A percentile compares a stretch with the other conserved stretches of the same genome.
These are phyloP conservation scores for Gloeostereum incarnatum DNA, from an alignment of 768 basidiomycete species.

Conservation along the genomic window DNA sequence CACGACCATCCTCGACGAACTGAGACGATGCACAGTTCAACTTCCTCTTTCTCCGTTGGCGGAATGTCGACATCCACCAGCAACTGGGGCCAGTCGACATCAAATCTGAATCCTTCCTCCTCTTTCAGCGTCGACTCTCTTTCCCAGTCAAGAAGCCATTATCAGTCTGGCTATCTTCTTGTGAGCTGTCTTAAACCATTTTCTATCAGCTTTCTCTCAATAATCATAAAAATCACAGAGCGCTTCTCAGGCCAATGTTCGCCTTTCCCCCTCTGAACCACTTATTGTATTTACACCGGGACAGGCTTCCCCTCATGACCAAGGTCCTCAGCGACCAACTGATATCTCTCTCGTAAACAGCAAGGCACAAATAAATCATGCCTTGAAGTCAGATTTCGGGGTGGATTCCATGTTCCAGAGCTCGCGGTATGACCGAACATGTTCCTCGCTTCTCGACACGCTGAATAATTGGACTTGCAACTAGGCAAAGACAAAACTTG, in stretches of 20 bases:
- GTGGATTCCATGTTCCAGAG: conserved; percentile 83
- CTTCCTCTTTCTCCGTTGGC: conserved; percentile 55
- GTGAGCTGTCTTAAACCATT: conserved; percentile 25
- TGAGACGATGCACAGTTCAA: too few relatives aligned
- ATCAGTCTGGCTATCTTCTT: conserved; percentile 77
- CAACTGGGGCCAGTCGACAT: conserved; percentile 37
- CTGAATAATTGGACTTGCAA: conserved; percentile 9
- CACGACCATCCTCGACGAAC: too few relatives aligned
- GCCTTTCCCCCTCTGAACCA: conserved; percentile 4
- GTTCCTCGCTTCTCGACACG: not conserved
- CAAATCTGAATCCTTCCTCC: conserved; percentile 31
- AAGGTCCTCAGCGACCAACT: conserved; percentile 54
- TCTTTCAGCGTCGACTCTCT: conserved; percentile 58
- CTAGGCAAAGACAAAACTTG: conserved; percentile 50
- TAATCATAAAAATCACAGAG: conserved; percentile 29
- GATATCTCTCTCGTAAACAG: conserved; percentile 71
- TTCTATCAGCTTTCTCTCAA: not conserved
- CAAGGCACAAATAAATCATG: conserved; percentile 73
- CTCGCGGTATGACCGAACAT: conserved; percentile 32
- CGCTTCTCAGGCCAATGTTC: conserved; percentile 52
- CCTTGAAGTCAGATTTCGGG: conserved; percentile 65
- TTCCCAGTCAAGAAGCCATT: conserved; percentile 65
- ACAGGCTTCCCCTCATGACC: conserved; percentile 38
- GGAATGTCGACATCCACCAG: conserved; percentile 48
- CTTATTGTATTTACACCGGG: conserved; percentile 3